Base-by-base conservation (phyloP, 129 eudicot species). In the Chrysanthemum seticuspe region DNA sequence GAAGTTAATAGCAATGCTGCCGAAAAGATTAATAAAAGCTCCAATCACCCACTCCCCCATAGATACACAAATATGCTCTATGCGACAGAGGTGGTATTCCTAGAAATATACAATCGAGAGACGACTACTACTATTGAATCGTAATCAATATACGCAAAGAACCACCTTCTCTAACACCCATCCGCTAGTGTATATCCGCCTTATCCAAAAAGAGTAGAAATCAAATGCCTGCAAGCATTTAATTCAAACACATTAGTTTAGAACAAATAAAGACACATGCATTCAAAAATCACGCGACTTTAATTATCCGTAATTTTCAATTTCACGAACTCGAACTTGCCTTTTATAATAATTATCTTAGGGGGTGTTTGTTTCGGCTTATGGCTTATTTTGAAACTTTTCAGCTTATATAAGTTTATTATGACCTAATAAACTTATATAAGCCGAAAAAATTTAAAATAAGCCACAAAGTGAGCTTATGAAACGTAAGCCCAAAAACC, bases 31-130 rank as follows among this genome's bases (percentile, higher is more conserved):
- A 65, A 94, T 90, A 84, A 86, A 84, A 77, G 98, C 98, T 74
- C 98, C 98, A 83, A 94, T 80, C 53, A 94, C 85, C 98, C 98
- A 94, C 87, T 94, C 98, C 55, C 97, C 96, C 98, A 94, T 94
- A 72, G 92, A 69, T 73, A 74, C n/a, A 49, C 40, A 62, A 62
- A 29, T n/a, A 4, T 0, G 18, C 58, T 78, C 76, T 31, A 64
- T 67, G 69, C 52, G 72, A 45, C 65, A 25, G 45, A 53, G 66
- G 67, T 25, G 75, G 56, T 12, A 10, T 34, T 59, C 36, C 36
- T 31, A 31, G 44, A 23, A 71, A 27, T 53, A 62, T 57, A 74
- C 34, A 47, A 67, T 55, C 57, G 8, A 50, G 54, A 75, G 62
- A 21, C 31, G 54, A n/a, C 21, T 36, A 59, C 21, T 36, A 59